phyloP scores from a whole-genome alignment of 495 filamentous ascomycete species.

The Aspergillus bertholletiae region DNA sequence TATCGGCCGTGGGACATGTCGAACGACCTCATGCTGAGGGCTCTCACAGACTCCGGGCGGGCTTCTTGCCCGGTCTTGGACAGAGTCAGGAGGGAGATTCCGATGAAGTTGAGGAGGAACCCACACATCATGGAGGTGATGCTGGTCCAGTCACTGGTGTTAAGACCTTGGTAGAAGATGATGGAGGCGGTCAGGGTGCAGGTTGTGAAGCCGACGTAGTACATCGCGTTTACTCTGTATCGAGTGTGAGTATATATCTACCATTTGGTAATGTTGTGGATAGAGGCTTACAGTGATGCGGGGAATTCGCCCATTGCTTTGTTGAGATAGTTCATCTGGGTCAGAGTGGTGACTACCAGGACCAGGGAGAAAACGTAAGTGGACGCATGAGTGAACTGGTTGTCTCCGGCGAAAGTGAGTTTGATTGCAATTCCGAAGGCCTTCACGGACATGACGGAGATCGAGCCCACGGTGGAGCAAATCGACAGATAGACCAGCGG shows the following conservation, averaged over 20 bases:
- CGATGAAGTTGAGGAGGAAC: conserved; percentile 94
- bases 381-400: conserved; percentile 89
- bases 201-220: conserved; percentile 98
- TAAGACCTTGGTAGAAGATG: conserved; percentile 96
- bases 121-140: conserved; percentile 90
- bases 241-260: conserved; percentile 23
- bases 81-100: conserved; percentile 94
- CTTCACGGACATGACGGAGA: conserved; percentile 98
- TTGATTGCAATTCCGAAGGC: conserved; percentile 96
- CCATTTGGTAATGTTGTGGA: background rate
- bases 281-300: conserved; percentile 77
- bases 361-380: conserved; percentile 97
- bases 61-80: conserved; percentile 88
- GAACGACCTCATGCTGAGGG: background rate
- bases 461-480: conserved; percentile 91
- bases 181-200: conserved; percentile 94
- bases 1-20: conserved; percentile 4
- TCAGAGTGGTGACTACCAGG: conserved; percentile 86
- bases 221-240: conserved; percentile 91
- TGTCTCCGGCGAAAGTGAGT: conserved; percentile 83
- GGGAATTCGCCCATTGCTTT: conserved; percentile 96
- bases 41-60: conserved; percentile 21
- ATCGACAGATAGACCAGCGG: conserved; percentile 94
- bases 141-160: conserved; percentile 88
- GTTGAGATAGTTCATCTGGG: conserved; percentile 99